phyloP scores from a whole-genome alignment of 1,284 basidiomycete genomes.

The Trichosporon asahii region DNA sequence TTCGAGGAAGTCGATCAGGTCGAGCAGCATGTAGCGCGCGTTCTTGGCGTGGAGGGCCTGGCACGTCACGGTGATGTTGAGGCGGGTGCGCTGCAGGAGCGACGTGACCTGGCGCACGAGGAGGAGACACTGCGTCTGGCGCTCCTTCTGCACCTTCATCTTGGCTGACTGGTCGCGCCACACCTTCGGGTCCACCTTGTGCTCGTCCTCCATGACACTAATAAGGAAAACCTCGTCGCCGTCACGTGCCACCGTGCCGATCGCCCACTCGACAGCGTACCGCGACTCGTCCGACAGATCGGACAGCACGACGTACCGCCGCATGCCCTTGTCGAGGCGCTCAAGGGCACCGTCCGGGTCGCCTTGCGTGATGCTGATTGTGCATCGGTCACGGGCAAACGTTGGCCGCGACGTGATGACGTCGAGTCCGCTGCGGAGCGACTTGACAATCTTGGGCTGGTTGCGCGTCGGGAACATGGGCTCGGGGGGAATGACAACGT shows the following conservation, averaged over 20 bases:
- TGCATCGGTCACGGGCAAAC: constrained; percentile 89
- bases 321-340: constrained; percentile 58
- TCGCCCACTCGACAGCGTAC: constrained; percentile 92
- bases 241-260: constrained; percentile 90
- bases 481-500: constrained; percentile 62
- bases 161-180: constrained; percentile 68
- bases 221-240: constrained; percentile 88
- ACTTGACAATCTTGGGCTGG: constrained; percentile 32
- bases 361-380: constrained; percentile 82
- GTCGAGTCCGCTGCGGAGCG: constrained; percentile 41
- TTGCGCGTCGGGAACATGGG: constrained; percentile 36
- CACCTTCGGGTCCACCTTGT: constrained; percentile 79
- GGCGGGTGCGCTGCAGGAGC: constrained; percentile 80
- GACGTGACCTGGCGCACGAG: constrained; percentile 82
- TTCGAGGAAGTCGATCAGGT: constrained; percentile 84
- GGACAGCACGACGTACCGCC: constrained; percentile 83
- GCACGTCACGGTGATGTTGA: constrained; percentile 82
- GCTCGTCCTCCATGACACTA: constrained; percentile 88
- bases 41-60: constrained; percentile 97
- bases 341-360: constrained; percentile 62
- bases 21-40: constrained; percentile 84
- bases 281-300: constrained; percentile 89
- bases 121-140: constrained; percentile 81
- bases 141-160: constrained; percentile 83
- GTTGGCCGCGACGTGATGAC: constrained; percentile 69